Base-by-base conservation (phyloP, 2,329 filamentous ascomycete genomes). In the Onygenales sp. region DNA sequence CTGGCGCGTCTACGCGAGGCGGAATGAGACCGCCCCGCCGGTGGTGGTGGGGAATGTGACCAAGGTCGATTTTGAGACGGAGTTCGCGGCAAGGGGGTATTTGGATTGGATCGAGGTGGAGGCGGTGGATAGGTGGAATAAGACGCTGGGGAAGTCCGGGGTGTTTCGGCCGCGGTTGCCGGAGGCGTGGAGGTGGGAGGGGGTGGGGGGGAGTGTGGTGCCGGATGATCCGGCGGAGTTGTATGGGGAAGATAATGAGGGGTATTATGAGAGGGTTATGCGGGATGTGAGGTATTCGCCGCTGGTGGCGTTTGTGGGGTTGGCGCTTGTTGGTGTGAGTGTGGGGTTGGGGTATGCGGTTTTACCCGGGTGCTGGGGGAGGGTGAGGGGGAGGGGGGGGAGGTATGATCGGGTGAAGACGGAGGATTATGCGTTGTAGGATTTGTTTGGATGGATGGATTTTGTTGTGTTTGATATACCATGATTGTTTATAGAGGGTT, bases 51-150 rank as follows among this genome's bases (percentile, higher is more conserved):
- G 61, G 11, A 60, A 56, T 36, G 62, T 62, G 4, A 56, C 58
- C 40, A 72, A 70, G 51, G 52, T 56, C 4, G 64, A 64, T 11
- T 72, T 72, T 47, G 69, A 72, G 55, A 70, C 68, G 6, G 62
- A 65, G 58, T 67, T 63, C 54, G 57, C 62, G 40, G 61, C 59
- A 3, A 53, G 61, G 7, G 66, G 66, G 4, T 68, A 62, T 34
- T 45, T 67, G 51, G 64, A 67, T 49, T 66, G 61, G 60, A 53
- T 68, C 2, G 61, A 61, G 3, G 66, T 58, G 1, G 64, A 67
- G 33, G 66, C 65, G 5, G 17, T 68, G 6, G 65, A 66, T 43
- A 33, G 33, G 2, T 47, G 63, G 10, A 60, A 60, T 27, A 62
- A 60, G 31, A 47, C 61, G 11, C 51, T 69, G 14, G 63, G 65